Conservation (phyloP, 345 rosid species). For the Litchi chinensis region DNA sequence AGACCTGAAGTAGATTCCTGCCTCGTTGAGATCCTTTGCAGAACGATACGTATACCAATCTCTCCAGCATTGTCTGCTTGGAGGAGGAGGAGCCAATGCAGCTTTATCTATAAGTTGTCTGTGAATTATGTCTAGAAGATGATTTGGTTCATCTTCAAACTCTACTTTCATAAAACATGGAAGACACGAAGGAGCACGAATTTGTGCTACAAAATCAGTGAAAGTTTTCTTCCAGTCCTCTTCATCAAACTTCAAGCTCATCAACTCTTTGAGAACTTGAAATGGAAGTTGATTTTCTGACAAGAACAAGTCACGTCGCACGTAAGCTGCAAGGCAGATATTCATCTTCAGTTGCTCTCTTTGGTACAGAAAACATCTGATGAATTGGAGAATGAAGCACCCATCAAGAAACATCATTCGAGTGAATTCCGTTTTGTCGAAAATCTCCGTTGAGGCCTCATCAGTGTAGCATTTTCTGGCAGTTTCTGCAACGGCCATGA, state of each 20-base stretch:
- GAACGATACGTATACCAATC: not conserved
- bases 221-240: too few relatives aligned
- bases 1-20: slow-evolving; percentile 3
- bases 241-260: not conserved
- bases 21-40: slow-evolving; percentile 14
- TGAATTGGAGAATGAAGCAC: not conserved
- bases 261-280: slow-evolving; percentile 6
- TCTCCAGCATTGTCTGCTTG: not conserved
- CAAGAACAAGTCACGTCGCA: slow-evolving; percentile 24
- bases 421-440: slow-evolving; percentile 1
- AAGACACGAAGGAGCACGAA: too few relatives aligned
- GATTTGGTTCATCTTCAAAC: not conserved
- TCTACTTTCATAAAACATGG: too few relatives aligned
- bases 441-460: not conserved
- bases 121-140: slow-evolving; percentile 20
- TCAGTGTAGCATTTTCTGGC: too few relatives aligned
- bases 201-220: too few relatives aligned
- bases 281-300: slow-evolving; percentile 34
- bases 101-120: too few relatives aligned
- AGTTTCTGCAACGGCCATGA: not conserved
- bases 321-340: not conserved
- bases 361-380: not conserved
- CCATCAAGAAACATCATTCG: slow-evolving; percentile 22
- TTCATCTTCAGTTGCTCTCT: not conserved
- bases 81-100: not conserved